Base-by-base conservation (phyloP, 2,329 filamentous ascomycete species). In the Cucurbitaria berberidis region DNA sequence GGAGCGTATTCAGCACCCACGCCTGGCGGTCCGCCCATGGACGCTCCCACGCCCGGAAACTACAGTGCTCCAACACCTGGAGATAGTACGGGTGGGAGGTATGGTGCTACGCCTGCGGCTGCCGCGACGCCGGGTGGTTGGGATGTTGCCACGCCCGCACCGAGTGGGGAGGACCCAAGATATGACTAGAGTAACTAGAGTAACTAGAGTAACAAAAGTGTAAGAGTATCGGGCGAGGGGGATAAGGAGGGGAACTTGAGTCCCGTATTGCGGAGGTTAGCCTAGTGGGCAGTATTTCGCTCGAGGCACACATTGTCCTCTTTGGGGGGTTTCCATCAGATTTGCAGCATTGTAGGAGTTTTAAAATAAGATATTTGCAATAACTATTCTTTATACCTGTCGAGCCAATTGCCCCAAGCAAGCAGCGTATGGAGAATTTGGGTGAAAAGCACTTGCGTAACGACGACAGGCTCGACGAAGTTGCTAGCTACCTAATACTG, bases 71-170 rank as follows among this genome's bases (percentile, higher is more conserved):
- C 74, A 10, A 77, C 74, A 3, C 74, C 75, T 6, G 72, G 70
- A 13, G 70, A 72, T 46, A 60, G 64, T 2, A 57, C 62, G 3
- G 45, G 58, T 11, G 54, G 57, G 16, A 63, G 54, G 10, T 74
- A 75, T 53, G 76, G 74, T 30, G 69, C 72, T 19, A 78, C 77
- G 27, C 70, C 70, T 27, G 69, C 70, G 35, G 70, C 71, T 27
- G 86, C 86, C 19, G 84, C 86, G 0, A 89, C 86, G n/a, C 86
- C 86, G 4, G 80, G 79, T 9, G 78, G 76, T 13, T 81, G 79
- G 52, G 86, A 84, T 1, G 86, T 86, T 4, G 79, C 78, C 5
- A 68, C 65, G 16, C 65, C 65, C 22, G 65, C 63, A 36, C 62
- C 65, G n/a, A 65, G 63, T 30, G 65, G 63, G 16, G 65, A 64